Base-by-base conservation (phyloP, 2,329 filamentous ascomycete species). In the Penicillium sp. region DNA sequence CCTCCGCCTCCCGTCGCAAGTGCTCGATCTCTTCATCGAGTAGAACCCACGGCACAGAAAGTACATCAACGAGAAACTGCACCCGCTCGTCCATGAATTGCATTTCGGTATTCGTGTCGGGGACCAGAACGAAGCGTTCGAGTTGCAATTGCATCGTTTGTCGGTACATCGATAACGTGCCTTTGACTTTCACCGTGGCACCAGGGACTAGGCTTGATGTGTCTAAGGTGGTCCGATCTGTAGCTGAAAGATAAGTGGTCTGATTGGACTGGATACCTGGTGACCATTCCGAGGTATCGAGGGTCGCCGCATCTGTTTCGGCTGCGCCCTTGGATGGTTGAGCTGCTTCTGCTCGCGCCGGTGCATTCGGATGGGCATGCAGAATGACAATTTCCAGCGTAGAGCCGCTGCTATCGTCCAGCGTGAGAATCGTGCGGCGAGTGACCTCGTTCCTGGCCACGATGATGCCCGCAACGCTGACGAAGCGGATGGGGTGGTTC, bases 401-500 rank as follows among this genome's bases (percentile, higher is more conserved):
- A 0, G 72, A 73, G 31, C 83, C 83, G 64, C 81, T 84, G 60
- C 82, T 79, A 58, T 87, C 84, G 64, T 87, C 84, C 10, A 87
- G 58, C 0, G 76, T 80, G 33, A 86, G 70, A 39, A 83, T 68
- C 30, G 69, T 74, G 48, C 76, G 77, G 24, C 79, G 76, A 2
- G 78, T 75, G 47, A 82, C 73, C 48, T 84, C 81, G 33, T 80
- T 75, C 48, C 81, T 69, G 48, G 81, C 80, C 49, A 91, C 84
- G 20, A 92, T 79, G 8, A 90, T 70, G 27, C 89, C 89, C 7
- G 84, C 80, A 28, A 92, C 70, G 55, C 86, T 84, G 47, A 89
- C 81, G 82, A 86, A 92, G 78, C 84, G 83, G 61, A 92, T 83
- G 0, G 89, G 89, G 59, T 92, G 84, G 68, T 91, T 92, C 44